phyloP scores from a whole-genome alignment of 2,329 filamentous ascomycete species.

The Microcyclosporella mali region DNA sequence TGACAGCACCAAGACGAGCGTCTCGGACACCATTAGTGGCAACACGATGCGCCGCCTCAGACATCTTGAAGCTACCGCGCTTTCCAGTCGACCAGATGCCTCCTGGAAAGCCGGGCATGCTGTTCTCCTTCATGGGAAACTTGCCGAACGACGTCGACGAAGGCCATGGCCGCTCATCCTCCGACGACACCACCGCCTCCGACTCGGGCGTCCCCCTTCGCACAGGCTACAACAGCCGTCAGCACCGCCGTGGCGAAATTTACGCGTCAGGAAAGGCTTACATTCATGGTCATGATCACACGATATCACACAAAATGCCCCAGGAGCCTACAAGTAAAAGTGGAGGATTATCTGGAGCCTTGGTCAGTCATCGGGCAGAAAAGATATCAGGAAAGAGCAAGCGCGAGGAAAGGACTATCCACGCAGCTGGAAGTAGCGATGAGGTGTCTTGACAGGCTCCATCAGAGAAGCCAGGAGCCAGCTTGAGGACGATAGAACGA shows the following conservation, averaged over 20 bases:
- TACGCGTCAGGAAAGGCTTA: conserved; percentile 9
- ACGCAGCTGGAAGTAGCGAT: neutral
- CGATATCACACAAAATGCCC: conserved; percentile 2
- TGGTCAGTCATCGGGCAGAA: conserved; percentile 1
- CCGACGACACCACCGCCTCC: conserved; percentile 86
- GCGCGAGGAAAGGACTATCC: neutral
- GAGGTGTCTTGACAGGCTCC: neutral
- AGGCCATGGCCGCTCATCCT: conserved; percentile 63
- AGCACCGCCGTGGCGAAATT: conserved; percentile 7
- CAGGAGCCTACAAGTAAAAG: conserved; percentile 5
- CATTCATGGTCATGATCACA: conserved; percentile 17
- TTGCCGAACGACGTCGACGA: conserved; percentile 52
- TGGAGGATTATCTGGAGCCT: conserved; percentile 12
- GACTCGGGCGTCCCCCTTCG: conserved; percentile 88
- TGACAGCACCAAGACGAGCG: conserved; percentile 45
- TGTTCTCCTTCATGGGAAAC: conserved; percentile 26
- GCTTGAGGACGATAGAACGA: too few species aligned
- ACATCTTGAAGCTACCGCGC: conserved; percentile 30
- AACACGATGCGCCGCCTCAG: conserved; percentile 25
- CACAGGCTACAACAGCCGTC: conserved; percentile 34
- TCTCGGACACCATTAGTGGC: conserved; percentile 22
- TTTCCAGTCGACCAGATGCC: conserved; percentile 30
- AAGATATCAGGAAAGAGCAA: neutral
- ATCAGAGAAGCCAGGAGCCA: too few species aligned
- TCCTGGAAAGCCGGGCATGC: conserved; percentile 39